These are phyloP conservation scores for Ogataea paraovalis DNA, from an alignment of 805 yeast genomes.

Conservation along the genomic window DNA sequence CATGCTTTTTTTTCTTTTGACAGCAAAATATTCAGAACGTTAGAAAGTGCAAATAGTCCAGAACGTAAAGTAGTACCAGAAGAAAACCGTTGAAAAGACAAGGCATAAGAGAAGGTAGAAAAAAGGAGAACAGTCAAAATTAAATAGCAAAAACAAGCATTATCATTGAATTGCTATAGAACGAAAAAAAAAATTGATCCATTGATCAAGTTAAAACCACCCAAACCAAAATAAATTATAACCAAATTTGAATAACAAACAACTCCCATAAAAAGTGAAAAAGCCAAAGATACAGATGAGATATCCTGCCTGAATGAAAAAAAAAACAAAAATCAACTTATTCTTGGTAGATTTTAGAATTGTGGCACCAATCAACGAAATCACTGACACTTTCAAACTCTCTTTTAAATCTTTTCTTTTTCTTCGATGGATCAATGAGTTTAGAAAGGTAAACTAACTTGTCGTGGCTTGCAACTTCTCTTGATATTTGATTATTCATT, in stretches of 20 bases:
- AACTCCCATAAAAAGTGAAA: not conserved
- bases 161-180: no score
- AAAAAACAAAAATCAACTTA: not conserved
- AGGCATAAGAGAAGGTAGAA: no score
- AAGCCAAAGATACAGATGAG: no score
- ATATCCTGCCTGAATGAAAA: no score
- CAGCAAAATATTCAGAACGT: no score
- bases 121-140: no score
- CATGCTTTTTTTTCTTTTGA: not conserved
- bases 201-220: no score
- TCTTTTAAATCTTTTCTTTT: slow-evolving; percentile 16
- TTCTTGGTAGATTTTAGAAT: not conserved
- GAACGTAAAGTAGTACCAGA: not conserved
- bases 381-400: slow-evolving; percentile 16
- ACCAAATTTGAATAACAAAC: not conserved
- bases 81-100: not conserved
- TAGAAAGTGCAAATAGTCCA: not conserved
- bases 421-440: slow-evolving; percentile 34
- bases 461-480: slow-evolving; percentile 24
- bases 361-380: slow-evolving; percentile 10
- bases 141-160: no score
- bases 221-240: not conserved
- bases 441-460: slow-evolving; percentile 28
- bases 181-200: no score
- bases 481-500: slow-evolving; percentile 16